Evolutionary conservation across 495 filamentous ascomycete species (phyloP).

Genomic region (Aspergillus funiculosus): DNA sequence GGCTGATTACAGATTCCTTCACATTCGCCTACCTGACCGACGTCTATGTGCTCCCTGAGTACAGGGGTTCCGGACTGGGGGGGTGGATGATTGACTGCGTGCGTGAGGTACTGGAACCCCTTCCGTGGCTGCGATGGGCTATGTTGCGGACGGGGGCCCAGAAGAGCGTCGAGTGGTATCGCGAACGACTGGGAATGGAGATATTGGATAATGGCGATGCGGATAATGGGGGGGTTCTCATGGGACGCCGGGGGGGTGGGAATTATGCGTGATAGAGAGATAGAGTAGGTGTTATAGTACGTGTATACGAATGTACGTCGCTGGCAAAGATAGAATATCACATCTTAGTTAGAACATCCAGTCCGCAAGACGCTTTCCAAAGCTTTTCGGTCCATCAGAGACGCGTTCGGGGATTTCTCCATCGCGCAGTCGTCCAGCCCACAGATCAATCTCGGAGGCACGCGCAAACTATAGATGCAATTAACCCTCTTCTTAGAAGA

Average conservation of each 20-base stretch:
- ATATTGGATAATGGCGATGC: constrained; percentile 31
- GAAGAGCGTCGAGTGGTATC: constrained; percentile 41
- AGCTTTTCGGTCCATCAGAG: too few species aligned
- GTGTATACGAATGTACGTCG: too few species aligned
- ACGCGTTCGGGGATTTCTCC: too few species aligned
- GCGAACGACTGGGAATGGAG: constrained; percentile 40
- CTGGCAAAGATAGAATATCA: too few species aligned
- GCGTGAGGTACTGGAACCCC: constrained; percentile 46
- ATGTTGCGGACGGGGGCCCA: constrained; percentile 43
- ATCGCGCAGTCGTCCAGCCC: too few species aligned
- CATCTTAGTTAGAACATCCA: too few species aligned
- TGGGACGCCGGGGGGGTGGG: constrained; percentile 18
- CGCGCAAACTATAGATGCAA: too few species aligned
- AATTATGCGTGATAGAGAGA: constrained; percentile 6
- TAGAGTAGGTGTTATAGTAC: too few species aligned
- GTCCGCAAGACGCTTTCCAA: too few species aligned
- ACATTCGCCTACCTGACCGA: constrained; percentile 67
- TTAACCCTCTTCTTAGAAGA: too few species aligned
- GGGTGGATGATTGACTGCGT: constrained; percentile 57
- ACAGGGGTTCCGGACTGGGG: constrained; percentile 56
- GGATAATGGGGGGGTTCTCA: constrained; percentile 20
- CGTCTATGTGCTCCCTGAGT: constrained; percentile 53
- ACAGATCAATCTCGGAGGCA: too few species aligned
- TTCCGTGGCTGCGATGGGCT: constrained; percentile 53
- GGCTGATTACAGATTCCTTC: constrained; percentile 58